Evolutionary conservation across 306 rosid genomes (phyloP).

Genomic region (Vachellia collinsii): DNA sequence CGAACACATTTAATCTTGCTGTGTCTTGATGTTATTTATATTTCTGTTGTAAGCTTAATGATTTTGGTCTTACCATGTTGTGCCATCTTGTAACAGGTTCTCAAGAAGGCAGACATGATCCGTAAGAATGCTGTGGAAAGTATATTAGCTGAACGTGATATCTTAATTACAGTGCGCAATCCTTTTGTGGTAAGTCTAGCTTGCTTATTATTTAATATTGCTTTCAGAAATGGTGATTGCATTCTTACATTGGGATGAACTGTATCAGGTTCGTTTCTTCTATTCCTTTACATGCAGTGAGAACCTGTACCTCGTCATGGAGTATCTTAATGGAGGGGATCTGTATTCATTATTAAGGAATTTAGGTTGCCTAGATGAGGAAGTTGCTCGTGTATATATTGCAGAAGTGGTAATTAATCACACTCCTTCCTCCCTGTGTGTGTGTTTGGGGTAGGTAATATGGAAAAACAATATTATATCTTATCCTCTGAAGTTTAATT

Average conservation of each 20-base stretch:
- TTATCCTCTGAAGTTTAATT: conserved; percentile 5
- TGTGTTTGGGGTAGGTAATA: neutral
- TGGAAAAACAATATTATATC: conserved; percentile 22
- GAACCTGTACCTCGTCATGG: conserved; percentile 98
- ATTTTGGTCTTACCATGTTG: conserved; percentile 19
- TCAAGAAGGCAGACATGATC: conserved; percentile 97
- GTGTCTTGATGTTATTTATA: too few relatives aligned
- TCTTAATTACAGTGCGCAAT: conserved; percentile 96
- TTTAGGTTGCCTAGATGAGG: conserved; percentile 96
- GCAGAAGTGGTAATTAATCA: conserved; percentile 89
- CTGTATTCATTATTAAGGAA: conserved; percentile 93
- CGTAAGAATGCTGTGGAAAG: conserved; percentile 99
- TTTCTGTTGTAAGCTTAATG: conserved; percentile 8
- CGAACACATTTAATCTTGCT: too few relatives aligned
- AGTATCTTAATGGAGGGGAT: conserved; percentile 98
- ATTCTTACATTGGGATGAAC: conserved; percentile 40
- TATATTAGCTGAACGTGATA: conserved; percentile 97
- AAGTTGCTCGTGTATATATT: conserved; percentile 93
- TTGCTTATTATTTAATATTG: conserved; percentile 38
- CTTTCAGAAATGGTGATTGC: conserved; percentile 26
- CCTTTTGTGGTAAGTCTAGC: conserved; percentile 89
- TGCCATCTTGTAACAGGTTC: conserved; percentile 64
- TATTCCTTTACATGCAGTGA: conserved; percentile 98
- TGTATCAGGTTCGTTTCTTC: conserved; percentile 94
- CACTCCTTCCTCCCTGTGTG: neutral